Conservation (phyloP, 768 basidiomycete genomes). For the Cubamyces sp. region DNA sequence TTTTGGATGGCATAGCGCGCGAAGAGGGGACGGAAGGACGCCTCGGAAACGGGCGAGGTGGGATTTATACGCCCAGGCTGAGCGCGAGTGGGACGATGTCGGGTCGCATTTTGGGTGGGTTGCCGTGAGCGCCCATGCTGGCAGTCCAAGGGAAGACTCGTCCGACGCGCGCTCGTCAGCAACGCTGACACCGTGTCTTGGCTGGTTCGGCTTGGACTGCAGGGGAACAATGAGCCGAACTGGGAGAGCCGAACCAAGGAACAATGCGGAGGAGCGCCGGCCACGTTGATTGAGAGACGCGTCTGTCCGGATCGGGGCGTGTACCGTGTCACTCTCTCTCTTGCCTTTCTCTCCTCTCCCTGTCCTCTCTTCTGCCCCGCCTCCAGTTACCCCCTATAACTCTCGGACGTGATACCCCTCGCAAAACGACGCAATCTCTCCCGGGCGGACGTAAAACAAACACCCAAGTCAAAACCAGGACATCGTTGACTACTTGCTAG, state of each 20-base stretch:
- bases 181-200: background rate
- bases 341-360: background rate
- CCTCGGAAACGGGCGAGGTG: background rate
- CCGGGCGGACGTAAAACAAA: background rate
- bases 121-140: no score
- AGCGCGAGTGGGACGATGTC: conserved; percentile 16
- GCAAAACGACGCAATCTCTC: background rate
- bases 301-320: conserved; percentile 17
- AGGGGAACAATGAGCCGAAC: conserved; percentile 9
- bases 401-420: conserved; percentile 7
- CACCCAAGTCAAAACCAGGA: background rate
- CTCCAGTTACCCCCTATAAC: conserved; percentile 1
- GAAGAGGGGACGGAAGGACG: background rate
- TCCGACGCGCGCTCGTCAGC: conserved; percentile 16
- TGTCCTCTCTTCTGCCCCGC: conserved; percentile 7
- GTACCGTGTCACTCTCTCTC: conserved; percentile 12
- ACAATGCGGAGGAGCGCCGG: conserved; percentile 4
- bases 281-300: conserved; percentile 25
- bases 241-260: conserved; percentile 7
- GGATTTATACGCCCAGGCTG: background rate
- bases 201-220: background rate
- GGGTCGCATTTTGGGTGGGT: background rate
- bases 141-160: no score
- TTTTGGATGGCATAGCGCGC: conserved; percentile 19
- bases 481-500: no score